These are phyloP conservation scores for Gaeumannomyces sp. DNA, from an alignment of 2,329 filamentous ascomycete genomes.

Conservation along the genomic window DNA sequence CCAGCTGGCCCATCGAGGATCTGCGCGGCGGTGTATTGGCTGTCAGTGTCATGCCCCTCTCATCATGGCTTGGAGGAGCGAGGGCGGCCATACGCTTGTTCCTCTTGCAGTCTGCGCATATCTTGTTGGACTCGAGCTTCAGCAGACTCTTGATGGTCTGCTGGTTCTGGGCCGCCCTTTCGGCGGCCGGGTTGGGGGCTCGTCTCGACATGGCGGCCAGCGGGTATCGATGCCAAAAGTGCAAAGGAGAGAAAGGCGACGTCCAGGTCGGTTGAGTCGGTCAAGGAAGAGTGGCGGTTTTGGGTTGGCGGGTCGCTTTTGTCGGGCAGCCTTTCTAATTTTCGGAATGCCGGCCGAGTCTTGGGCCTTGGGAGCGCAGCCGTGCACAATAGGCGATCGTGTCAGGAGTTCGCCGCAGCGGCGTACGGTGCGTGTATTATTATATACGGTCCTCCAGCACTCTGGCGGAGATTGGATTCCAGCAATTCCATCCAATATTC, in stretches of 20 bases:
- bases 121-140: conserved; percentile 93
- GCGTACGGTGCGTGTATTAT: neutral
- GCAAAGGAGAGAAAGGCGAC: neutral
- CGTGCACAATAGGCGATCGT: neutral
- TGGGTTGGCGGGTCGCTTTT: neutral
- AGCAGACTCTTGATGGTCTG: conserved; percentile 89
- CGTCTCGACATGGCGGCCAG: conserved; percentile 66
- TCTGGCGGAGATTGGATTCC: neutral
- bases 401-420: neutral
- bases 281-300: neutral
- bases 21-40: conserved; percentile 39
- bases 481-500: neutral
- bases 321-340: neutral
- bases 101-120: conserved; percentile 96
- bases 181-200: conserved; percentile 68
- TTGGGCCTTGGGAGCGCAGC: neutral
- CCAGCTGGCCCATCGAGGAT: conserved; percentile 99
- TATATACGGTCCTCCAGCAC: neutral
- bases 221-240: neutral
- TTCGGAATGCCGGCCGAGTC: neutral
- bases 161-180: conserved; percentile 88
- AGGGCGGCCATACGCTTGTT: conserved; percentile 73
- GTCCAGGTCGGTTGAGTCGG: neutral
- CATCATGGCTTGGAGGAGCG: neutral
- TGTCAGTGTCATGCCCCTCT: neutral